Percentiles rank a stretch among this genome's conserved stretches.
Conservation (phyloP, 1,284 basidiomycete species). For the Tilletia caries region DNA sequence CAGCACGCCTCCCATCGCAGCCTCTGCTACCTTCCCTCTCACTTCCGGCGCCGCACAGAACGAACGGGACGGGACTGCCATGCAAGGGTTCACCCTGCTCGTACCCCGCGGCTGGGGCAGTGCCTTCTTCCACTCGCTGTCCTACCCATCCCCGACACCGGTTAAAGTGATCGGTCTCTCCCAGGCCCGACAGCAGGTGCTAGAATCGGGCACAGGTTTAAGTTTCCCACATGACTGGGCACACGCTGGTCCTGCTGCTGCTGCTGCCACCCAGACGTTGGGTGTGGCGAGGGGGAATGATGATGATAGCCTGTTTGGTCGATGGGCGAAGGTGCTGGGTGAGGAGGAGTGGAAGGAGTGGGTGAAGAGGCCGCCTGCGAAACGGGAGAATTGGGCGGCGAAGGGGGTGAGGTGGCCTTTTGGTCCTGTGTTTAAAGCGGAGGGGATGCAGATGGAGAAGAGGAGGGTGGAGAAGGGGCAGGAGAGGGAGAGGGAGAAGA, state of each 20-base stretch:
- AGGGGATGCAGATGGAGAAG: no score
- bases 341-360: conserved; percentile 25
- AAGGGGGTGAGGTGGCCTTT: conserved; percentile 15
- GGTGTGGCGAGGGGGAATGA: background rate
- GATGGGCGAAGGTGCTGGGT: conserved; percentile 1
- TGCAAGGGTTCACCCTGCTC: conserved; percentile 35
- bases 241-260: background rate
- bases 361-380: conserved; percentile 40
- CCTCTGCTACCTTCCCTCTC: background rate
- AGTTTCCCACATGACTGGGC: conserved; percentile 21
- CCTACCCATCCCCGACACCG: conserved; percentile 37
- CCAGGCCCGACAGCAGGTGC: conserved; percentile 33
- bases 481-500: background rate
- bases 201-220: conserved; percentile 16
- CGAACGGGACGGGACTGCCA: background rate
- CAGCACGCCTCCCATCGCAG: background rate
- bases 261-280: no score
- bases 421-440: conserved; percentile 11
- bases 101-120: conserved; percentile 49
- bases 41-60: background rate
- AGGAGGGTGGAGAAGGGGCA: background rate
- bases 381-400: conserved; percentile 32
- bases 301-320: background rate
- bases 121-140: conserved; percentile 44
- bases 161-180: conserved; percentile 40